Base-by-base conservation (phyloP, 2,329 filamentous ascomycete genomes). In the Penicillium frequentans region DNA sequence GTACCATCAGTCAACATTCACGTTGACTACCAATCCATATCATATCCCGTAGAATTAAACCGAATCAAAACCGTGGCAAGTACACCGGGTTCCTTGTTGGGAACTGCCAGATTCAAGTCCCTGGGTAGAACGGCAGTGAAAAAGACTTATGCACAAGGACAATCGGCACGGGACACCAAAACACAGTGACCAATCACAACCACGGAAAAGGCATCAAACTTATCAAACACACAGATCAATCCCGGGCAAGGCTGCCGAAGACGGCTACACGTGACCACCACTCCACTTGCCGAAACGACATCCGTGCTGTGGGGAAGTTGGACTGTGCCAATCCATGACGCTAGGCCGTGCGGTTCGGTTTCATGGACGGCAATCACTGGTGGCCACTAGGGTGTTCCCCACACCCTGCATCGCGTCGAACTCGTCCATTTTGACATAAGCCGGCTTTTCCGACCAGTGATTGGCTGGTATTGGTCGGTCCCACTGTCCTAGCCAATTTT, bases 221-320 rank as follows among this genome's bases (percentile, higher is more conserved):
- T 0, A 19, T 39, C n/a, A 39, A 37, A 39, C 14, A 21, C 9
- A 29, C 21, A 47, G 19, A 16, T 35, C 59, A 66, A 64, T 64
- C 65, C 68, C 69, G 67, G 68, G 26, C 49, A 49, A 57, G 50
- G 11, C 50, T 53, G 42, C 50, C 50, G 50, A 47, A 21, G 47
- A 46, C 64, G 9, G 46, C 23, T 49, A 49, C 49, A 52, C 49
- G 69, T 70, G 69, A 1, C 3, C 5, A 2, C 0, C 58, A 31
- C 64, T 66, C 70, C 68, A 72, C 67, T 56, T 73, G 66, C 70
- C 70, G 70, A 71, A 16, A 42, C 58, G 31, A 50, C 65, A 68
- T 61, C 68, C 69, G 63, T 49, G 51, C 13, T 53, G 50, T 45
- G 42, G 50, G 33, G 48, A 27, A 47, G 8, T 2, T n/a, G 29